Evolutionary conservation across 116 monocot species (phyloP), one percentile per base, ranked within the genome.

Genomic region (Dioscorea cayenensis): DNA sequence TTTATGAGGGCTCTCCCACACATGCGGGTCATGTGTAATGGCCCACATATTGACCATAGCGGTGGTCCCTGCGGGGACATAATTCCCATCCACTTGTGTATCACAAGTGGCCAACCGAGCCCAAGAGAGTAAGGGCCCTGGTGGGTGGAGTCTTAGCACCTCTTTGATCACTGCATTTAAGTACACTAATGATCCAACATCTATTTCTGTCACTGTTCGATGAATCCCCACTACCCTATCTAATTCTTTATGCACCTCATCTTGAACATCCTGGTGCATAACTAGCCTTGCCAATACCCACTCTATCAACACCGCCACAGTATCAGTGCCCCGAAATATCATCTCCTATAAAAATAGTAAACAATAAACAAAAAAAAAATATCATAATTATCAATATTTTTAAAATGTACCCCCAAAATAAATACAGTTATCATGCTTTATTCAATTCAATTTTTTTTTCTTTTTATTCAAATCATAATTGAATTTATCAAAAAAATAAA

Each of bases 41-140:
- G 82, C 82, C 86, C 86, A 82, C 82, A 79, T 86, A 82, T 82
- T 86, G 22, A 83, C 86, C 86, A 86, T 86, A 2, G 83, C 76
- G 38, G 86, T 86, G 36, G 86, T 82, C 55, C 86, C 83, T 2
- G 73, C 77, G 1, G 86, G 77, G 32, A 86, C 69, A 28, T 77
- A 60, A 63, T 14, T 19, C 14, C 83, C 83, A 20, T 66, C 74
- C 22, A 86, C 74, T 62, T 23, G 27, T 1, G 67, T 73, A 65
- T 86, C 86, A 27, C 62, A 62, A 13, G 66, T 77, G 21, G 86
- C 67, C 0, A 83, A 70, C 1, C 83, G 76, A 50, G 83, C 83
- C 86, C 83, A 86, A 6, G 86, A 86, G 50, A 86, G 86, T 1
- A 86, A 79, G 14, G 83, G 83, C 20, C 87, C 87, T 66, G 87